Evolutionary conservation across 768 basidiomycete species (phyloP).

Genomic region (Roridomyces roridus): DNA sequence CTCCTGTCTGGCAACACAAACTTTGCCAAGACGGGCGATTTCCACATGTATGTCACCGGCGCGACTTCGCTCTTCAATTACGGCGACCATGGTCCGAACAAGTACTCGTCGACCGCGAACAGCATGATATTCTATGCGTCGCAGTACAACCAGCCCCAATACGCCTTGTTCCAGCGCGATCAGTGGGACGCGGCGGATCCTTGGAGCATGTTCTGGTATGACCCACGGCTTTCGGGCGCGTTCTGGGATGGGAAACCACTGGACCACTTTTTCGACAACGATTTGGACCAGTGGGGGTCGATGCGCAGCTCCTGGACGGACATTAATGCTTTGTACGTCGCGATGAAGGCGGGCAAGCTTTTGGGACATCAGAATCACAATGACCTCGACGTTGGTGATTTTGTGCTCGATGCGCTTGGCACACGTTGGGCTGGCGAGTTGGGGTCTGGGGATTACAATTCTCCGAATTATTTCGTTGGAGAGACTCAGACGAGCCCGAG

Average conservation of each 20-base stretch:
- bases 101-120: slow-evolving; percentile 94
- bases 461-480: slow-evolving; percentile 72
- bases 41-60: slow-evolving; percentile 86
- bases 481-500: too few species aligned
- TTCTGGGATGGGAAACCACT: slow-evolving; percentile 90
- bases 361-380: slow-evolving; percentile 92
- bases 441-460: slow-evolving; percentile 83
- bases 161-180: slow-evolving; percentile 91
- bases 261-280: slow-evolving; percentile 82
- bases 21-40: slow-evolving; percentile 75
- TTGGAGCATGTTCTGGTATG: slow-evolving; percentile 93
- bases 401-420: slow-evolving; percentile 94
- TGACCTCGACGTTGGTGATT: slow-evolving; percentile 93
- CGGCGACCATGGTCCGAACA: slow-evolving; percentile 82
- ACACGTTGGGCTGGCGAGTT: slow-evolving; percentile 95
- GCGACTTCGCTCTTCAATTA: slow-evolving; percentile 86
- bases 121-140: slow-evolving; percentile 79
- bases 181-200: slow-evolving; percentile 83
- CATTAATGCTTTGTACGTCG: slow-evolving; percentile 80
- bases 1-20: slow-evolving; percentile 75
- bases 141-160: slow-evolving; percentile 73
- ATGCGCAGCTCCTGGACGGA: slow-evolving; percentile 97
- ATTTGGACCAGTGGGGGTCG: slow-evolving; percentile 82
- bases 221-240: slow-evolving; percentile 82
- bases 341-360: slow-evolving; percentile 84